Conservation (phyloP, 2,329 filamentous ascomycete species). For the Claviceps monticola region DNA sequence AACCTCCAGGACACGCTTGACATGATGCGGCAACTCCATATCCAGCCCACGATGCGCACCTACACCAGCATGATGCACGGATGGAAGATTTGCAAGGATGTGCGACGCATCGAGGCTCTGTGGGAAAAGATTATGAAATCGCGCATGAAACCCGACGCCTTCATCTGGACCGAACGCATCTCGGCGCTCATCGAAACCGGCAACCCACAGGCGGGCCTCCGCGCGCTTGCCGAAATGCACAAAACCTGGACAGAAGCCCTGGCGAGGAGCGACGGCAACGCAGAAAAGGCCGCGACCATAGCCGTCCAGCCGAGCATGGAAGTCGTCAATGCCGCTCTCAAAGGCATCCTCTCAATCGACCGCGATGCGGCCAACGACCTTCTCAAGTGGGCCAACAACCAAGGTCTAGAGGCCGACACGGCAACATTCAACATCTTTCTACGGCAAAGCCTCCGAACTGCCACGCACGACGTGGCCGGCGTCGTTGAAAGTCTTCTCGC, state of each 20-base stretch:
- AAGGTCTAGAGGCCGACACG: conserved; percentile 41
- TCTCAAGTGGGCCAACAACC: conserved; percentile 42
- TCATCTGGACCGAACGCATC: conserved; percentile 59
- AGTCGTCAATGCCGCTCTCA: conserved; percentile 56
- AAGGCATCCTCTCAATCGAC: conserved; percentile 43
- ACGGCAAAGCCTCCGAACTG: conserved; percentile 38
- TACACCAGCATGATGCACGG: conserved; percentile 65
- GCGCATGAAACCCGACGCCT: conserved; percentile 45
- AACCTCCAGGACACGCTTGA: conserved; percentile 24
- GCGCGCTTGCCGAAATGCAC: conserved; percentile 53
- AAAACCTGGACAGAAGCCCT: conserved; percentile 37
- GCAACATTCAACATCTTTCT: conserved; percentile 58
- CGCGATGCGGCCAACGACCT: conserved; percentile 36
- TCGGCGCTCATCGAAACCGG: conserved; percentile 47
- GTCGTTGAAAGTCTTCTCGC: conserved; percentile 39
- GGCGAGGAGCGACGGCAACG: conserved; percentile 10
- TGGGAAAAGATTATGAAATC: conserved; percentile 51
- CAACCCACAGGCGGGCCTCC: conserved; percentile 41
- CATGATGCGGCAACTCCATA: conserved; percentile 30
- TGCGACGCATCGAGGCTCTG: conserved; percentile 45
- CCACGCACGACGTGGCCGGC: conserved; percentile 28
- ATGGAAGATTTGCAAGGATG: conserved; percentile 46
- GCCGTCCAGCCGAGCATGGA: conserved; percentile 46
- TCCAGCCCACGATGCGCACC: conserved; percentile 47
- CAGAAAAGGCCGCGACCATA: conserved; percentile 14